Evolutionary conservation across 495 filamentous ascomycete genomes (phyloP).

Genomic region (Penicillium pancosmium): DNA sequence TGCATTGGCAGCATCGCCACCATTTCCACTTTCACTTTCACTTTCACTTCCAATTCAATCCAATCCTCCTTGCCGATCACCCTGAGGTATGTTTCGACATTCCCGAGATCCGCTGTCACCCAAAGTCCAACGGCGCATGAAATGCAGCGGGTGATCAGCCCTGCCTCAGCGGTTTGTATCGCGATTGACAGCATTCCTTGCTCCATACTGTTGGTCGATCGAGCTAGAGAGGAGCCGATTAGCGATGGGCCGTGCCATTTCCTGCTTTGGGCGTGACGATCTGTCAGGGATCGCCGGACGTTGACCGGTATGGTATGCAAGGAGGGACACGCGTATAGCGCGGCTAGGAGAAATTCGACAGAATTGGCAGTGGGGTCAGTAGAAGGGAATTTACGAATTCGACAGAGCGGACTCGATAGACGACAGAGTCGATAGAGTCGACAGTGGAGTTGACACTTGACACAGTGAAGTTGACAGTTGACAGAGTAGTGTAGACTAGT

Average conservation of each 20-base stretch:
- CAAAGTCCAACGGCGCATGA: neutral
- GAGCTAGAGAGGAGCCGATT: conserved; percentile 3
- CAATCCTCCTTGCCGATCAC: conserved; percentile 1
- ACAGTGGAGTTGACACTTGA: neutral
- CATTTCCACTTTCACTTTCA: neutral
- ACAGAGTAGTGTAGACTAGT: neutral
- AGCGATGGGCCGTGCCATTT: conserved; percentile 1
- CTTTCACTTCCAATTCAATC: neutral
- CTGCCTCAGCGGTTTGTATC: conserved; percentile 1
- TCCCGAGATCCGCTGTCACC: conserved; percentile 6
- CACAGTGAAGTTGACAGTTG: neutral
- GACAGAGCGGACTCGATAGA: too few relatives aligned
- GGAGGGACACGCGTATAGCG: conserved; percentile 29
- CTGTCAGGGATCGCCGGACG: conserved; percentile 16
- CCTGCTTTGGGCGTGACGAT: conserved; percentile 18
- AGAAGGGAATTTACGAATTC: too few relatives aligned
- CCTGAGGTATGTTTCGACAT: conserved; percentile 4
- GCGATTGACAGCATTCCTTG: conserved; percentile 26
- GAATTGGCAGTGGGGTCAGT: neutral
- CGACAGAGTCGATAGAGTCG: too few relatives aligned
- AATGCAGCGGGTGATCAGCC: conserved; percentile 8
- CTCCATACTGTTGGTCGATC: conserved; percentile 20
- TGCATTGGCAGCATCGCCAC: neutral
- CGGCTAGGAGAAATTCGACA: conserved; percentile 16
- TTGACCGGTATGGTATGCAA: conserved; percentile 18